Conservation (phyloP, 805 yeast genomes). For the Ogataea pilisensis region DNA sequence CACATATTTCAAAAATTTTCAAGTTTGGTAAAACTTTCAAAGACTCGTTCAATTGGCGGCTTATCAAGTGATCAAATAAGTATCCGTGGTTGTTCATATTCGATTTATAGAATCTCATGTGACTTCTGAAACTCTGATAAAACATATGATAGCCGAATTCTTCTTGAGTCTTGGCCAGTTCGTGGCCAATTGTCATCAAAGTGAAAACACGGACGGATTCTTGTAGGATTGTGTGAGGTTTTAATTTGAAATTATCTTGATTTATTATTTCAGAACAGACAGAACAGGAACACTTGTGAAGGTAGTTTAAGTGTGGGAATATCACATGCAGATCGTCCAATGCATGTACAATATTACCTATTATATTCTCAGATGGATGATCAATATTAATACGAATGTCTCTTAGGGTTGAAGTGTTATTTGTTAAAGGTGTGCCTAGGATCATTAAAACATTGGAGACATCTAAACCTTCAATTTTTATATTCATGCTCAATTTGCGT, state of each 20-base stretch:
- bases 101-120: constrained; percentile 17
- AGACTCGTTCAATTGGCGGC: constrained; percentile 22
- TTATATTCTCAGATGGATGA: constrained; percentile 29
- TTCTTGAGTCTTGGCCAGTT: constrained; percentile 23
- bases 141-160: constrained; percentile 9
- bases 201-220: constrained; percentile 31
- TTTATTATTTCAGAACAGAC: constrained; percentile 18
- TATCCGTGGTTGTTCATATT: constrained; percentile 17
- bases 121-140: constrained; percentile 9
- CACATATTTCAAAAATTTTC: constrained; percentile 29
- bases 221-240: constrained; percentile 5
- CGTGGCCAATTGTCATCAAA: constrained; percentile 29
- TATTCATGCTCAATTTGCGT: constrained; percentile 19
- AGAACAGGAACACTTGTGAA: constrained; percentile 23
- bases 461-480: constrained; percentile 26
- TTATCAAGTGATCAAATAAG: constrained; percentile 28
- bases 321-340: constrained; percentile 27
- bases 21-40: constrained; percentile 17
- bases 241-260: constrained; percentile 2
- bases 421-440: constrained; percentile 28
- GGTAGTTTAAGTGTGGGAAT: constrained; percentile 27
- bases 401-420: constrained; percentile 20
- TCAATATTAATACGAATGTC: constrained; percentile 26
- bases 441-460: constrained; percentile 32
- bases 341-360: constrained; percentile 26